Conservation (phyloP, 169 alveolate genomes). For the Plasmodium reichenowi region DNA sequence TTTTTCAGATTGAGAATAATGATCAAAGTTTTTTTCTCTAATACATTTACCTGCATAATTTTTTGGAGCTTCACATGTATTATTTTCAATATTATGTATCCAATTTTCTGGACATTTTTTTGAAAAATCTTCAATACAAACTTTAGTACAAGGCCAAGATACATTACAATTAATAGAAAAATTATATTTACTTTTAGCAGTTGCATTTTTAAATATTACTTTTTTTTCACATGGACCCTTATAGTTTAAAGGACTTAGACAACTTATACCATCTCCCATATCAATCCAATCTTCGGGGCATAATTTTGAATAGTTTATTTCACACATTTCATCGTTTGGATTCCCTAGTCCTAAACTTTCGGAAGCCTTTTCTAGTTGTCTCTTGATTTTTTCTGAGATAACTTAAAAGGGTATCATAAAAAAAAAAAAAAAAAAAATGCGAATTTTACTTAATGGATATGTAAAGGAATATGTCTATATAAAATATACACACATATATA, state of each 20-base stretch:
- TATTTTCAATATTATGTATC: slow-evolving; percentile 60
- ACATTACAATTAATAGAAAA: slow-evolving; percentile 41
- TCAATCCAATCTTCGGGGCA: slow-evolving; percentile 86
- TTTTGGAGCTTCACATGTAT: slow-evolving; percentile 79
- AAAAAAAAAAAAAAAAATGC: no score
- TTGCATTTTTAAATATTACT: slow-evolving; percentile 38
- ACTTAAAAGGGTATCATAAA: slow-evolving; percentile 58
- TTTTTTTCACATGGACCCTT: slow-evolving; percentile 61
- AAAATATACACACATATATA: background rate
- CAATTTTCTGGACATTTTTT: slow-evolving; percentile 51
- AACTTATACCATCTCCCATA: slow-evolving; percentile 63
- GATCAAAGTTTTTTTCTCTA: slow-evolving; percentile 70
- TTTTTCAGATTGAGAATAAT: slow-evolving; percentile 78
- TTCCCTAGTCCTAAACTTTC: slow-evolving; percentile 64
- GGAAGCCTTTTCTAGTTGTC: slow-evolving; percentile 77
- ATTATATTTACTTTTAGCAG: slow-evolving; percentile 33
- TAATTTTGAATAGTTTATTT: slow-evolving; percentile 79
- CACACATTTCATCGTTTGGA: slow-evolving; percentile 79
- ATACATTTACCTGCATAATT: slow-evolving; percentile 80
- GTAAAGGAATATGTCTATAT: background rate
- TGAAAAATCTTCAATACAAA: slow-evolving; percentile 9
- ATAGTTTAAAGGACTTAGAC: slow-evolving; percentile 61
- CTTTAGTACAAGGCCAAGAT: slow-evolving; percentile 73
- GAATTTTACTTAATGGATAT: background rate
- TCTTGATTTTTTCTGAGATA: slow-evolving; percentile 65